Conservation (phyloP, 345 rosid genomes). For the Gossypium anomalum region DNA sequence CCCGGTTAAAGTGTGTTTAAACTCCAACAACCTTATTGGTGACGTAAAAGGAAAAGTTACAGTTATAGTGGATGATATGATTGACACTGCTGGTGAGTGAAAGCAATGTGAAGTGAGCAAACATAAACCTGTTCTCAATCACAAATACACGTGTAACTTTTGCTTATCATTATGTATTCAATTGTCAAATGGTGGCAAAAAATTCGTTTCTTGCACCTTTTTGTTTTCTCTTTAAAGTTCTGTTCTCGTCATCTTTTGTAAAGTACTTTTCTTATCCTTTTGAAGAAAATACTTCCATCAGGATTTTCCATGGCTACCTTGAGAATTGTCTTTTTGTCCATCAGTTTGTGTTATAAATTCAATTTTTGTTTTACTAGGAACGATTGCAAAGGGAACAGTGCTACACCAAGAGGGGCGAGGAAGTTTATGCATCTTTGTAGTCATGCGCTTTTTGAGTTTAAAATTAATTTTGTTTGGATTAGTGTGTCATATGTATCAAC, state of each 20-base stretch:
- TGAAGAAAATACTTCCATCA: background rate
- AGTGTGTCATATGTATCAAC: background rate
- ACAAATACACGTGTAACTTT: background rate
- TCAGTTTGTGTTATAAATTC: background rate
- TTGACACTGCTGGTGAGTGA: slow-evolving; percentile 93
- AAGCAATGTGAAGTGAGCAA: background rate
- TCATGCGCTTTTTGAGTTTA: slow-evolving; percentile 92
- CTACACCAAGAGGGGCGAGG: slow-evolving; percentile 96
- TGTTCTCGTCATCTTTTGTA: background rate
- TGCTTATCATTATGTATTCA: slow-evolving; percentile 1
- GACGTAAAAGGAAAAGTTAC: slow-evolving; percentile 97
- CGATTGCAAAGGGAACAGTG: slow-evolving; percentile 89
- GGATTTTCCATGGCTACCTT: background rate
- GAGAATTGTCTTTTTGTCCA: background rate
- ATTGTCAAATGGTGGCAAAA: background rate
- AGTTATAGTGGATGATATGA: slow-evolving; percentile 99
- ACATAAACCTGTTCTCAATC: background rate
- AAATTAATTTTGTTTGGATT: background rate
- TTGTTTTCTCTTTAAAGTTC: background rate
- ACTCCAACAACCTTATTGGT: no score
- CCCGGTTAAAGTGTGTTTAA: no score
- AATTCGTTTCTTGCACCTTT: background rate
- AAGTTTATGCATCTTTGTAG: slow-evolving; percentile 96
- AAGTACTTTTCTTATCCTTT: background rate
- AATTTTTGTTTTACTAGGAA: slow-evolving; percentile 39